These are phyloP conservation scores for Coniferiporia sulphurascens DNA, from an alignment of 1,284 basidiomycete genomes.

Conservation along the genomic window DNA sequence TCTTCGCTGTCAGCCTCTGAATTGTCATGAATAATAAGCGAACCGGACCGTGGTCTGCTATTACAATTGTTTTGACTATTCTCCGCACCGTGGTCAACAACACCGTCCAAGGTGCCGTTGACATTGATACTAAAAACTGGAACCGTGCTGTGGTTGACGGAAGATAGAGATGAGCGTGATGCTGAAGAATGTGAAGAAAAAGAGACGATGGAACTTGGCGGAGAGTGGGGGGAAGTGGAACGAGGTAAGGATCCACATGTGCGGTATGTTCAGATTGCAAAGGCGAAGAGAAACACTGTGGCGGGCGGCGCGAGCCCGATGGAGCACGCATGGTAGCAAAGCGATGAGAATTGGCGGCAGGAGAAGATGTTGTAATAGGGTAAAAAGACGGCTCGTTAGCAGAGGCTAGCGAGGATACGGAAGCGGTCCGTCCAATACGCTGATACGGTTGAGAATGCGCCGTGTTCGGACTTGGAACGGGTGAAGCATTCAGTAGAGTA, in stretches of 20 bases:
- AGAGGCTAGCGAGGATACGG: conserved; percentile 27
- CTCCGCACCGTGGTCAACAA: not conserved
- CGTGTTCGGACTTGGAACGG: conserved; percentile 30
- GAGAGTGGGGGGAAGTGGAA: conserved; percentile 64
- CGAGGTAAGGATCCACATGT: conserved; percentile 47
- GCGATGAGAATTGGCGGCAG: conserved; percentile 55
- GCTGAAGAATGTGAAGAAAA: conserved; percentile 31
- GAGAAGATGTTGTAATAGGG: conserved; percentile 50
- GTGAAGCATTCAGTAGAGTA: conserved; percentile 26
- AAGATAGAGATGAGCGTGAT: conserved; percentile 54
- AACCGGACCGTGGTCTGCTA: conserved; percentile 4
- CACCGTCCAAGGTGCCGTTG: conserved; percentile 7
- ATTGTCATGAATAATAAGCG: conserved; percentile 6
- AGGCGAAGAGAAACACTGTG: conserved; percentile 33
- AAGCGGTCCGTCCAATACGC: conserved; percentile 30
- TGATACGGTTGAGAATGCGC: conserved; percentile 36
- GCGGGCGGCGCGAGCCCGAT: conserved; percentile 30
- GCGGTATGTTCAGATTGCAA: conserved; percentile 22
- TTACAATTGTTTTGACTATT: not conserved
- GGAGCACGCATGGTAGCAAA: conserved; percentile 37
- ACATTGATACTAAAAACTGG: conserved; percentile 29
- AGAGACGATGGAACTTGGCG: conserved; percentile 62
- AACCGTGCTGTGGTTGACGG: conserved; percentile 36
- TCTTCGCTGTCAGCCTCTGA: conserved; percentile 21
- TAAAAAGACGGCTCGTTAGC: conserved; percentile 32